Conservation (phyloP, 2,329 filamentous ascomycete genomes). For the Monosporascus cannonballus region DNA sequence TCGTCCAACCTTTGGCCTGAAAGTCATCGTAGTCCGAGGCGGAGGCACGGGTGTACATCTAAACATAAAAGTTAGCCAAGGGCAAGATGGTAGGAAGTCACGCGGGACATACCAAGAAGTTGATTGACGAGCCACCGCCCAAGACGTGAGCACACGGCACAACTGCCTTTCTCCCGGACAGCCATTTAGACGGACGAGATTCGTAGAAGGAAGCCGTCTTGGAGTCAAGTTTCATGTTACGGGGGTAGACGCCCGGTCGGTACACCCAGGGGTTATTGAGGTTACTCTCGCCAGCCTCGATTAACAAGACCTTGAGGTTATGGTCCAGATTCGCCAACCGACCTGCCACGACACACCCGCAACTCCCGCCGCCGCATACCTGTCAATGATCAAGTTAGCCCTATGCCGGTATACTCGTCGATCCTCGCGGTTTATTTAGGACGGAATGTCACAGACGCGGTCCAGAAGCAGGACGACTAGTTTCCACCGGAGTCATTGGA, state of each 20-base stretch:
- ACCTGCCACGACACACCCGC: conserved; percentile 52
- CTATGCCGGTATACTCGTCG: neutral
- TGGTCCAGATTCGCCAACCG: conserved; percentile 69
- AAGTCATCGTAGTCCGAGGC: conserved; percentile 74
- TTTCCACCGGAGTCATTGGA: no score
- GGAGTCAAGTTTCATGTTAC: conserved; percentile 68
- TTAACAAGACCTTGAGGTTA: conserved; percentile 55
- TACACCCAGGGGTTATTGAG: conserved; percentile 75
- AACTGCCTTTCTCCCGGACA: conserved; percentile 63
- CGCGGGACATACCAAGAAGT: conserved; percentile 58
- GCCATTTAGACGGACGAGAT: conserved; percentile 66
- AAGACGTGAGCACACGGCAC: conserved; percentile 71
- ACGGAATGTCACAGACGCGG: neutral
- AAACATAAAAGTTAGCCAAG: conserved; percentile 5
- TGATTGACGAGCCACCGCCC: conserved; percentile 68
- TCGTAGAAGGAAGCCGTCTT: conserved; percentile 80
- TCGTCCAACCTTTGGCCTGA: conserved; percentile 73
- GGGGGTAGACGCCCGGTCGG: conserved; percentile 69
- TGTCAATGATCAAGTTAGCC: neutral
- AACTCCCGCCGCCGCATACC: conserved; percentile 68
- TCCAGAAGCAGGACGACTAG: no score
- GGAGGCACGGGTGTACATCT: conserved; percentile 70
- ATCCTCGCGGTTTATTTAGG: no score
- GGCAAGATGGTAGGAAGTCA: no score
- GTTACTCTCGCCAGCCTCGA: conserved; percentile 35